Base-by-base conservation (phyloP, 2,329 filamentous ascomycete species). In the Ceratocystiopsis brevicomis region DNA sequence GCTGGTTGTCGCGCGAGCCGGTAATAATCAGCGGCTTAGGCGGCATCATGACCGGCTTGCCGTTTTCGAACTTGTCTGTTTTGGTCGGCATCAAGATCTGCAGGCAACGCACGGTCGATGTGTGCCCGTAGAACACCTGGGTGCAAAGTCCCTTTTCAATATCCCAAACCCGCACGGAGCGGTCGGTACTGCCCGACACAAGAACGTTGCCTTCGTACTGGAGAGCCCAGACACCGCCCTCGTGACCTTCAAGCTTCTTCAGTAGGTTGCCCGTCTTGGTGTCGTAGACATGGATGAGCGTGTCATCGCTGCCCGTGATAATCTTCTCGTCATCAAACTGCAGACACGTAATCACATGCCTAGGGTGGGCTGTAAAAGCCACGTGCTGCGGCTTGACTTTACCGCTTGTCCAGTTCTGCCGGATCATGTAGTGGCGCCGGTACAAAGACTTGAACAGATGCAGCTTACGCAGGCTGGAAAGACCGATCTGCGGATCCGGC, bases 281-380 rank as follows among this genome's bases (percentile, higher is more conserved):
- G 56, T 96, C 87, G 59, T 96, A 98, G 32, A 98, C 86, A 53
- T 98, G 87, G 54, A 98, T 98, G 49, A 95, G 78, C 4, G 87
- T 94, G 57, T 98, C 90, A 57, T 98, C 90, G 55, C 88, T 96
- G 21, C 90, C 90, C 1, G 90, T 98, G 51, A 98, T 72, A 51
- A 98, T 95, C 62, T 96, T 96, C 66, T 98, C 87, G 40, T 87
- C 83, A 55, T 98, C 90, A 53, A 98, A 98, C 57, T 98, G 87
- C 43, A 98, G 69, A 57, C 90, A 98, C 15, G 90, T 98, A 42
- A 98, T 93, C 48, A 98, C 90, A 62, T 96, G 88, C 33, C 85
- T 78, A 47, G 90, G 85, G 56, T 98, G 90, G 6, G 90, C 90
- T n/a, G 85, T 78, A 60, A 98, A 96, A 5, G 90, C 90, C 46